Percentiles rank a stretch among this genome's conserved stretches.
Evolutionary conservation across 2,329 filamentous ascomycete species (phyloP).

Genomic region (Hirsutella minnesotensis): DNA sequence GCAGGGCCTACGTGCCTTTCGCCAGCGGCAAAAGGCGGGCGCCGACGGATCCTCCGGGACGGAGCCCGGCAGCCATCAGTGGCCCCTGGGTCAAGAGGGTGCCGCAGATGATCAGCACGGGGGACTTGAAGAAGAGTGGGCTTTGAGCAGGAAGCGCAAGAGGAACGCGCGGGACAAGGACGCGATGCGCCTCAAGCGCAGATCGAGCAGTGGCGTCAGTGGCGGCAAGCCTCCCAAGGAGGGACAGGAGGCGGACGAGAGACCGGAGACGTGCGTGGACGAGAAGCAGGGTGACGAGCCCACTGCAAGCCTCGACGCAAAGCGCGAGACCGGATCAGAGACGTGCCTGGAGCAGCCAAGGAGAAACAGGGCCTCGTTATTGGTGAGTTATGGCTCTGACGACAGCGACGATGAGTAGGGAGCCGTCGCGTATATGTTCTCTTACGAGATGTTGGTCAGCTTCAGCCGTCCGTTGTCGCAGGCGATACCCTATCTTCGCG

Average conservation of each 20-base stretch:
- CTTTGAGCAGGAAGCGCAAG: constrained; percentile 22
- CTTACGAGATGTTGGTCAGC: no score
- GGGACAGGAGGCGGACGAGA: background rate
- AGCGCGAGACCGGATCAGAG: background rate
- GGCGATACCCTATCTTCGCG: no score
- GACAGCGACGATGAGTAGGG: constrained; percentile 28
- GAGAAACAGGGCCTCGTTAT: constrained; percentile 18
- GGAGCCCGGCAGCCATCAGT: constrained; percentile 7
- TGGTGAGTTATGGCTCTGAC: constrained; percentile 48
- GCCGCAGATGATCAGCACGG: constrained; percentile 11
- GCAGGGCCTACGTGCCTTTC: constrained; percentile 43
- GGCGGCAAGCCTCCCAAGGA: background rate
- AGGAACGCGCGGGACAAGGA: constrained; percentile 24
- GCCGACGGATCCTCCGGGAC: background rate
- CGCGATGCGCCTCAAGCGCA: constrained; percentile 19
- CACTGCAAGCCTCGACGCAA: no score
- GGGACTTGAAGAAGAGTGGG: constrained; percentile 20
- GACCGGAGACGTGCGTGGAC: background rate
- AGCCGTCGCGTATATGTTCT: no score
- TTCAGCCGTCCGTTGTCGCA: no score
- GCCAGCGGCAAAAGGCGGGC: constrained; percentile 32
- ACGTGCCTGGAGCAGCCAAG: constrained; percentile 2
- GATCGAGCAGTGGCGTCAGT: background rate
- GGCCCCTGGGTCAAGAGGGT: constrained; percentile 3
- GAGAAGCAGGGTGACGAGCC: background rate